phyloP scores from a whole-genome alignment of 2,329 filamentous ascomycete genomes.

The Epichloe scottii region DNA sequence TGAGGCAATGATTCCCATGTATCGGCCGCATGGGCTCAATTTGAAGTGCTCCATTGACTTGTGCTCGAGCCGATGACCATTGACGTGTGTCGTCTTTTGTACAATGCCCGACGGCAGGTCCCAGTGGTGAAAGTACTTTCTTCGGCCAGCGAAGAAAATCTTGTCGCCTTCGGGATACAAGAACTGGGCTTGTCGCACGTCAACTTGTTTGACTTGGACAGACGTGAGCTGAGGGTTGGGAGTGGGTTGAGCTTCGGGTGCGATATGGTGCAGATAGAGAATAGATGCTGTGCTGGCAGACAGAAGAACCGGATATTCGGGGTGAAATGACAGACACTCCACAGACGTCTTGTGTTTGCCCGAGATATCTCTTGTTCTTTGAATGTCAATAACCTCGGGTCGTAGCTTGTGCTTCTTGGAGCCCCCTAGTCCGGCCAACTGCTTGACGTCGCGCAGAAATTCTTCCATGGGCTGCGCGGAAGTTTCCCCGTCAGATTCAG shows the following conservation, averaged over 20 bases:
- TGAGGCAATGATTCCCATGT: slow-evolving; percentile 72
- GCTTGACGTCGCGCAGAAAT: slow-evolving; percentile 63
- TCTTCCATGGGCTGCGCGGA: slow-evolving; percentile 65
- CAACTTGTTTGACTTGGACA: slow-evolving; percentile 71
- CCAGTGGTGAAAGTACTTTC: slow-evolving; percentile 92
- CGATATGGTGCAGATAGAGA: slow-evolving; percentile 80
- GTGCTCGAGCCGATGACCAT: slow-evolving; percentile 69
- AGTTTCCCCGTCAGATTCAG: slow-evolving; percentile 45
- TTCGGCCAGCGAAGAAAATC: slow-evolving; percentile 78
- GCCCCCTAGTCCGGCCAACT: slow-evolving; percentile 43
- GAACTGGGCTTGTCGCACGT: slow-evolving; percentile 77
- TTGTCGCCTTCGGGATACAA: slow-evolving; percentile 58
- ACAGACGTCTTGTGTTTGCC: slow-evolving; percentile 68
- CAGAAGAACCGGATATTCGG: slow-evolving; percentile 73
- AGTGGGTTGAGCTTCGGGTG: slow-evolving; percentile 57
- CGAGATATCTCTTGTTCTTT: slow-evolving; percentile 75
- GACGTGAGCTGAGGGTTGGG: slow-evolving; percentile 87
- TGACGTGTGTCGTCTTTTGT: slow-evolving; percentile 66
- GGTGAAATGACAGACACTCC: slow-evolving; percentile 79
- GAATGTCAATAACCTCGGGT: slow-evolving; percentile 82
- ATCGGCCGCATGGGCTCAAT: slow-evolving; percentile 72
- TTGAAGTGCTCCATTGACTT: slow-evolving; percentile 85
- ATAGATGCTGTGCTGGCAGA: slow-evolving; percentile 80
- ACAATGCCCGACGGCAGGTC: slow-evolving; percentile 70
- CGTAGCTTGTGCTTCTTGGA: slow-evolving; percentile 59